These are phyloP conservation scores for Ochetophila trinervis DNA, from an alignment of 306 rosid genomes.

Conservation along the genomic window DNA sequence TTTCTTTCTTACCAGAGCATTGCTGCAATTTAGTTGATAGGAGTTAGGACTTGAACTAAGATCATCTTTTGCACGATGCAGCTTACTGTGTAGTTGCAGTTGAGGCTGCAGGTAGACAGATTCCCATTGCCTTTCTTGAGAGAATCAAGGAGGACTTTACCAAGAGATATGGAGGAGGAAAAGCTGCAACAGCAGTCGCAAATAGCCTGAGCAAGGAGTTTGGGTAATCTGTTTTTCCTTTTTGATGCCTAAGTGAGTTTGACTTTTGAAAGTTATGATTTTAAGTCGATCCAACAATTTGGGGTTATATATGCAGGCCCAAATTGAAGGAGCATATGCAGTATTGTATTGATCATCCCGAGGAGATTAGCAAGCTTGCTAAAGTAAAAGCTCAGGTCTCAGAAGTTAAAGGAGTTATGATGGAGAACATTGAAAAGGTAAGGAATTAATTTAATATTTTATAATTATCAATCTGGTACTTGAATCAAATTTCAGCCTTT, in stretches of 20 bases:
- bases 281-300: slow-evolving; percentile 22
- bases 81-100: slow-evolving; percentile 91
- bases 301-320: slow-evolving; percentile 37
- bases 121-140: slow-evolving; percentile 87
- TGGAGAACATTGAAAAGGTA: slow-evolving; percentile 94
- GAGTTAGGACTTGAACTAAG: slow-evolving; percentile 29
- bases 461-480: not conserved
- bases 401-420: slow-evolving; percentile 94
- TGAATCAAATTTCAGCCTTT: not conserved
- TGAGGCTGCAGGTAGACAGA: slow-evolving; percentile 75
- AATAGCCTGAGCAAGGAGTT: slow-evolving; percentile 74
- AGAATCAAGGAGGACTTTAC: slow-evolving; percentile 78
- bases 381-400: slow-evolving; percentile 94
- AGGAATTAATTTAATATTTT: not conserved
- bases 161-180: slow-evolving; percentile 81
- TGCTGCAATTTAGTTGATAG: slow-evolving; percentile 1
- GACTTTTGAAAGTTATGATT: slow-evolving; percentile 7
- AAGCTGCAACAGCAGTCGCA: slow-evolving; percentile 77
- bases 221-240: slow-evolving; percentile 45
- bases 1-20: not conserved
- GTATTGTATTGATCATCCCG: slow-evolving; percentile 84
- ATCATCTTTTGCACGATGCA: slow-evolving; percentile 32
- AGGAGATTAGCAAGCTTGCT: slow-evolving; percentile 80
- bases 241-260: not conserved
- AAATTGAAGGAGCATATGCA: slow-evolving; percentile 95